phyloP scores from a whole-genome alignment of 495 filamentous ascomycete species.

The Lasiosphaeria miniovina region DNA sequence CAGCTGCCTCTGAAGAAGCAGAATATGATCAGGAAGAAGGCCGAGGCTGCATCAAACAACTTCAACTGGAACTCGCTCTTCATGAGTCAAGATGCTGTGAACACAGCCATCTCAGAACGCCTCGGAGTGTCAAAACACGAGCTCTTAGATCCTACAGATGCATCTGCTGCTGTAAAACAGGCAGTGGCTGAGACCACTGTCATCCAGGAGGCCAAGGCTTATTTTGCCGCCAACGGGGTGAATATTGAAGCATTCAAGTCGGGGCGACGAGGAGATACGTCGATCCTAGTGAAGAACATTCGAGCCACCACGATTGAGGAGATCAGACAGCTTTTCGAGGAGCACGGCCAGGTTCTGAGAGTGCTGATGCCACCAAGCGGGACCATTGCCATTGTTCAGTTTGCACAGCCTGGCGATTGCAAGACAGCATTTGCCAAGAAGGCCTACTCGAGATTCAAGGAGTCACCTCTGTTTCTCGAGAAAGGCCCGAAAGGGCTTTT shows the following conservation, averaged over 20 bases:
- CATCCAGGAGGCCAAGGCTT: constrained; percentile 93
- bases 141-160: constrained; percentile 86
- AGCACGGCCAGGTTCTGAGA: constrained; percentile 67
- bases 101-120: constrained; percentile 82
- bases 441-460: constrained; percentile 86
- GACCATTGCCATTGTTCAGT: constrained; percentile 90
- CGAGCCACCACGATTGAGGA: constrained; percentile 71
- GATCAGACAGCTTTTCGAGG: constrained; percentile 62
- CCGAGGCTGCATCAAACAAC: constrained; percentile 66
- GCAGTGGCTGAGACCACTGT: constrained; percentile 94
- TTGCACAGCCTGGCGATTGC: constrained; percentile 70
- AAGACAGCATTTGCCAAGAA: constrained; percentile 76
- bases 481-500: constrained; percentile 88
- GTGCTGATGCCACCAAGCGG: constrained; percentile 90
- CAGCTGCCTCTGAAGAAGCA: constrained; percentile 94
- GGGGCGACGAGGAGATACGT: constrained; percentile 75
- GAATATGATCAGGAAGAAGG: constrained; percentile 78
- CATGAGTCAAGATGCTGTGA: constrained; percentile 96
- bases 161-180: constrained; percentile 91
- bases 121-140: constrained; percentile 86
- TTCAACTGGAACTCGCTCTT: constrained; percentile 98
- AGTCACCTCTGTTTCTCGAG: constrained; percentile 88
- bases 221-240: constrained; percentile 81
- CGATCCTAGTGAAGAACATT: constrained; percentile 94
- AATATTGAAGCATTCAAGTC: constrained; percentile 88